Percentiles rank a stretch among this genome's conserved stretches.
Evolutionary conservation across 108 stramenopile genomes (phyloP).

Genomic region (Cyclotella distinguenda): DNA sequence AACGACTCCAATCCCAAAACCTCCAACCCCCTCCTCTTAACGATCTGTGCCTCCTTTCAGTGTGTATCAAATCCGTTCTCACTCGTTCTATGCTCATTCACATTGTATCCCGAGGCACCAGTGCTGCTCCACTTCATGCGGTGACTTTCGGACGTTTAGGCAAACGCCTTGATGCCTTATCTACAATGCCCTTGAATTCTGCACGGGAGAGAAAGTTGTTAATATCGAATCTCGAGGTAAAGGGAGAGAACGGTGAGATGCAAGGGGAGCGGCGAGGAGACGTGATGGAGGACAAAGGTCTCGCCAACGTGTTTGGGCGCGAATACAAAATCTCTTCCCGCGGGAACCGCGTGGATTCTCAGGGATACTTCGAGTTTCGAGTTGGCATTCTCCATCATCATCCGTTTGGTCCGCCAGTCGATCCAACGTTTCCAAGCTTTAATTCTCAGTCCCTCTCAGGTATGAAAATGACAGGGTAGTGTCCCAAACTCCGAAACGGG

Average conservation of each 20-base stretch:
- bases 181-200: constrained; percentile 70
- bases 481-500: no score
- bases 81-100: constrained; percentile 66
- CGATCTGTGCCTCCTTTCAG: constrained; percentile 59
- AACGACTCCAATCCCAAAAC: constrained; percentile 84
- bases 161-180: constrained; percentile 57
- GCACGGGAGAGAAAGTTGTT: constrained; percentile 74
- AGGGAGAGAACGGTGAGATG: constrained; percentile 70
- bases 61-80: constrained; percentile 91
- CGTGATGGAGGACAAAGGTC: constrained; percentile 77
- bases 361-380: not conserved
- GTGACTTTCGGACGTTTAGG: constrained; percentile 67
- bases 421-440: constrained; percentile 43
- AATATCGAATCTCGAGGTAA: constrained; percentile 80
- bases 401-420: constrained; percentile 13
- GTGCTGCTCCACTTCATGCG: constrained; percentile 78
- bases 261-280: constrained; percentile 38
- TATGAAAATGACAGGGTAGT: constrained; percentile 82
- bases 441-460: constrained; percentile 76
- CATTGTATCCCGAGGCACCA: constrained; percentile 60
- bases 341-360: constrained; percentile 78
- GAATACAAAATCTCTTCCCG: constrained; percentile 86
- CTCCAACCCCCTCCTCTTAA: constrained; percentile 55
- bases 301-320: constrained; percentile 83
- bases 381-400: constrained; percentile 17